Evolutionary conservation across 2,329 filamentous ascomycete species (phyloP).

Genomic region (Venturia carpophila): DNA sequence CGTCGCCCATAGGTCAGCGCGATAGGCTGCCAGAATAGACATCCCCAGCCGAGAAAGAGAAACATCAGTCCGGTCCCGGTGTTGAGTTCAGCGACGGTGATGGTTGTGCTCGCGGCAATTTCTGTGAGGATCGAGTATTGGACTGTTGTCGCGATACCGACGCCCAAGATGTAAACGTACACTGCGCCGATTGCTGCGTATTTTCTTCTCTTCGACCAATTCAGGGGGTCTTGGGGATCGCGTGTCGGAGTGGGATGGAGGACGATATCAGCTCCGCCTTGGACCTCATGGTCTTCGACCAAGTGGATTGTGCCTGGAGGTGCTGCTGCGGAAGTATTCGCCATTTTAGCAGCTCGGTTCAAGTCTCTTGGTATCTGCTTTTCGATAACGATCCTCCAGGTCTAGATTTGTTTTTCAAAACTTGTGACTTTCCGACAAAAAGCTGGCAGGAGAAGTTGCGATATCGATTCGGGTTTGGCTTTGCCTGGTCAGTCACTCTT

Average conservation of each 20-base stretch:
- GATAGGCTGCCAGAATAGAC: constrained; percentile 46
- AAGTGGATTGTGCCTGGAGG: constrained; percentile 38
- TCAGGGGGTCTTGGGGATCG: constrained; percentile 41
- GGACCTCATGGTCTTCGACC: constrained; percentile 33
- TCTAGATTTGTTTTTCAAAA: background rate
- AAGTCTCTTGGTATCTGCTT: background rate
- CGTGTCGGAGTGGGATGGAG: constrained; percentile 33
- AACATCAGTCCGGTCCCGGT: constrained; percentile 47
- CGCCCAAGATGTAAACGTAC: constrained; percentile 40
- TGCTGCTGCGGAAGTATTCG: background rate
- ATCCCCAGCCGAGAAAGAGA: constrained; percentile 44
- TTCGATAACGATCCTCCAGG: background rate
- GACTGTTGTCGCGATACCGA: constrained; percentile 42
- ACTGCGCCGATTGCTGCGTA: constrained; percentile 6
- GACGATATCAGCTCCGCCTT: constrained; percentile 26
- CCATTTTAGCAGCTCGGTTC: background rate
- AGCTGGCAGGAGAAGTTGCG: background rate
- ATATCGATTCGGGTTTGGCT: background rate
- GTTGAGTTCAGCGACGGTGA: constrained; percentile 40
- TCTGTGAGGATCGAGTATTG: constrained; percentile 45
- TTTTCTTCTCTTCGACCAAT: constrained; percentile 31
- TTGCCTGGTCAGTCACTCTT: too few species aligned
- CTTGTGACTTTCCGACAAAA: background rate
- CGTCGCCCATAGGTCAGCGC: constrained; percentile 47
- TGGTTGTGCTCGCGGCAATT: constrained; percentile 39